Evolutionary conservation across 345 rosid species (phyloP), one percentile per base, ranked within the genome.

Genomic region (Gossypium sturtianum): DNA sequence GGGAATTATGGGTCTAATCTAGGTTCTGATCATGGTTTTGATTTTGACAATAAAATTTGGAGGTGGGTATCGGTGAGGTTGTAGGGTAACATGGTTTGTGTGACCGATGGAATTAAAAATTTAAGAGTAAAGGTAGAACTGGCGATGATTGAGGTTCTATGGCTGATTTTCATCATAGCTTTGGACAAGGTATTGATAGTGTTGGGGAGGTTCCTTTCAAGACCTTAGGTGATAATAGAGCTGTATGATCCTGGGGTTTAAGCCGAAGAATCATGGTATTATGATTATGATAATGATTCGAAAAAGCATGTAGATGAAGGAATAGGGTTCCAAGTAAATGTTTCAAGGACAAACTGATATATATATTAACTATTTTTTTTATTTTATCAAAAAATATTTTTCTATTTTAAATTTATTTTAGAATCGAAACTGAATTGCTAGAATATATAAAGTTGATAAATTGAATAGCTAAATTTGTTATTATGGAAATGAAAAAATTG

Each of bases 171-270:
- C 66, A 77, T 74, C 71, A 68, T 23, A 16, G 43, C 65, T 11
- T 60, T 60, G 67, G 25, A 69, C 66, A 49, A 38, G 75, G 64
- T 47, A 56, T 17, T 38, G 77, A 54, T 61, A 45, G 5, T 53
- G 76, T 78, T 72, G 75, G 75, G 67, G 84, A 80, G 71, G 83
- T 85, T 74, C 90, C 92, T 29, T 76, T 88, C 51, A 86, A 84
- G 79, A 76, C 87, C 16, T 74, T 76, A 5, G 91, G 87, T 80
- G 87, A 86, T 80, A 72, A 29, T 29, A 83, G 70, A 82, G 51
- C 75, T 80, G 76, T 20, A 43, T 68, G 71, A 76, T 80, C 29
- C 75, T 74, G 1, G 86, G 75, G 71, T 82, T 77, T 58, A 87
- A 80, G 74, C 65, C 76, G 1, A 86, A 80, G 65, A 80, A 67